Evolutionary conservation across 1,284 basidiomycete genomes (phyloP).

Genomic region (Porodaedalea pini): DNA sequence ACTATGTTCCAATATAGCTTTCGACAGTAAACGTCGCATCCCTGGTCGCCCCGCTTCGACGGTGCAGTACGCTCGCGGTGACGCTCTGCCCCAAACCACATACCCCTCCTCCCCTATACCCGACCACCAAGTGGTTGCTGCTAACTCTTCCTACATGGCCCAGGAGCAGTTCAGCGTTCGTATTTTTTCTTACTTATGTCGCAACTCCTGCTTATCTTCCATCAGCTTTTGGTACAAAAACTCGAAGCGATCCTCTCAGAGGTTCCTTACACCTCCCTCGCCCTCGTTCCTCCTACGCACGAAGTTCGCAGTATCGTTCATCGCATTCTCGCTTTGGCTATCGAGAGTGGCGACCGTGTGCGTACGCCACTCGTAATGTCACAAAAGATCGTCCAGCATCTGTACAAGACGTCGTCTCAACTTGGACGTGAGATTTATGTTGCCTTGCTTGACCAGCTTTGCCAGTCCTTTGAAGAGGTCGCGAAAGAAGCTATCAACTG

Average conservation of each 20-base stretch:
- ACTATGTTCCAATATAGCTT: constrained; percentile 31
- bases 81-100: constrained; percentile 39
- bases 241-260: constrained; percentile 77
- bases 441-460: constrained; percentile 84
- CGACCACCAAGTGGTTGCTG: constrained; percentile 26
- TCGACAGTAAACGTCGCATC: constrained; percentile 49
- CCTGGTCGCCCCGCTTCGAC: constrained; percentile 57
- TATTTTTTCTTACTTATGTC: constrained; percentile 22
- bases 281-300: constrained; percentile 74
- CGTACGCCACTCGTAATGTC: constrained; percentile 90
- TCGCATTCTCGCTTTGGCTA: constrained; percentile 77
- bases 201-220: not conserved
- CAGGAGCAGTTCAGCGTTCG: constrained; percentile 75
- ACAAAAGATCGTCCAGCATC: constrained; percentile 86
- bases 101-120: constrained; percentile 48
- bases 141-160: constrained; percentile 50
- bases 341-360: constrained; percentile 74
- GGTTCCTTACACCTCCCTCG: constrained; percentile 61
- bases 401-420: constrained; percentile 83
- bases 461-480: constrained; percentile 87
- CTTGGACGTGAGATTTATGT: constrained; percentile 91
- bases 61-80: constrained; percentile 48
- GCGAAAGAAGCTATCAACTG: constrained; percentile 96
- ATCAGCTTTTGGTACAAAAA: constrained; percentile 66
- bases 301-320: constrained; percentile 83